Evolutionary conservation across 2,329 filamentous ascomycete genomes (phyloP).

Genomic region (Elsinoe australis): DNA sequence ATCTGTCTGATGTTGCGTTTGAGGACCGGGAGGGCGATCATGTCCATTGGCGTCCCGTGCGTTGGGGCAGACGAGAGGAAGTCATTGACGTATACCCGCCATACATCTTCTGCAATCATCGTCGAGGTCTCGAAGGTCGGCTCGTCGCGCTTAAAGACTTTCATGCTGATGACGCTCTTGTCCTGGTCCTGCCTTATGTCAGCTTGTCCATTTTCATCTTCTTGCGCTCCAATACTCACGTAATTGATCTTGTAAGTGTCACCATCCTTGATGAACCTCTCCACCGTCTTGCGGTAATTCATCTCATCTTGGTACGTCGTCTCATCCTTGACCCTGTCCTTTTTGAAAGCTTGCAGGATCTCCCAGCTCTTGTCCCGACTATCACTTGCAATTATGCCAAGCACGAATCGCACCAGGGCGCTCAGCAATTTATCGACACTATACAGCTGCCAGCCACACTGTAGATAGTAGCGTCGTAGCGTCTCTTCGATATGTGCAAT

Average conservation of each 20-base stretch:
- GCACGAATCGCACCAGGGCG: constrained; percentile 69
- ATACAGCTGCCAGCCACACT: constrained; percentile 87
- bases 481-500: constrained; percentile 80
- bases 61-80: constrained; percentile 85
- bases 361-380: constrained; percentile 89
- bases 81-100: constrained; percentile 94
- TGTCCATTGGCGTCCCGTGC: constrained; percentile 31
- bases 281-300: constrained; percentile 81
- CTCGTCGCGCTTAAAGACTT: constrained; percentile 82
- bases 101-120: constrained; percentile 55
- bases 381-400: constrained; percentile 77
- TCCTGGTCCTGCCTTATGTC: constrained; percentile 52
- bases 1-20: constrained; percentile 33
- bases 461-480: constrained; percentile 82
- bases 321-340: constrained; percentile 70
- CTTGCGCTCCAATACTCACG: constrained; percentile 52
- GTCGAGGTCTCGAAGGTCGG: constrained; percentile 68
- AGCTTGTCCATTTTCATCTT: constrained; percentile 20
- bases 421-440: constrained; percentile 83
- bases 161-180: constrained; percentile 61
- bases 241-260: constrained; percentile 86
- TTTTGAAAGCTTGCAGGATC: constrained; percentile 78
- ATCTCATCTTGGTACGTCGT: constrained; percentile 88
- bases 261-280: constrained; percentile 85
- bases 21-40: constrained; percentile 35